Evolutionary conservation across 495 filamentous ascomycete species (phyloP), one percentile per base, ranked within the genome.

Genomic region (Terfezia claveryi): DNA sequence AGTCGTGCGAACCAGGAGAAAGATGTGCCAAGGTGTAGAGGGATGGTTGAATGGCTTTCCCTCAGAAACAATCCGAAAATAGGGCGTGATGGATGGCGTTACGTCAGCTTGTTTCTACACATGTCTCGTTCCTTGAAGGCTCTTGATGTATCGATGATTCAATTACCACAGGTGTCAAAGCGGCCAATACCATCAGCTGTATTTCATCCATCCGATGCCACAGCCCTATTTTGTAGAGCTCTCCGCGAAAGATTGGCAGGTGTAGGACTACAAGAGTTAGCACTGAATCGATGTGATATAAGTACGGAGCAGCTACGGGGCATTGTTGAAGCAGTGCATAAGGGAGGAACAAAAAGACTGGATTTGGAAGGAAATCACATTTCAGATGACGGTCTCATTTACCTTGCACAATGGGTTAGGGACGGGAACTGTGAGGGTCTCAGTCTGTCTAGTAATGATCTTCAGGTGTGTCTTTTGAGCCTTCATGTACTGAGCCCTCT

Each of bases 31-130:
- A 62, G 65, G 23, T 73, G 74, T 52, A 70, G 74, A 36, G 86
- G 91, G 17, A 77, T 87, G 1, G 76, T 96, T 4, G 88, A 95
- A 70, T 81, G 89, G 57, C 67, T 98, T 6, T 82, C 81, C 5
- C 68, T 98, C n/a, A 95, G 93, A 66, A 81, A 88, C 63, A 93
- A 92, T 62, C 70, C 75, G 1, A 89, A 85, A 61, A 83, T 96
- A 55, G 80, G 82, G 9, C 69, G 73, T 2, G 85, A 89, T 54
- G 91, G 91, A 36, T 98, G 91, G 91, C 82, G 80, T 61, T 82
- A 95, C 61, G 83, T 98, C 38, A 80, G 80, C 54, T 72, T 93
- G 9, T 98, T 98, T 64, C 71, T 94, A 23, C 81, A 94, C 64
- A 80, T 95, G 67, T 94, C 83, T 51, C 79, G 79, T 56, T 87